Conservation (phyloP, 2,329 filamentous ascomycete genomes). For the Penicillium capsulatum region DNA sequence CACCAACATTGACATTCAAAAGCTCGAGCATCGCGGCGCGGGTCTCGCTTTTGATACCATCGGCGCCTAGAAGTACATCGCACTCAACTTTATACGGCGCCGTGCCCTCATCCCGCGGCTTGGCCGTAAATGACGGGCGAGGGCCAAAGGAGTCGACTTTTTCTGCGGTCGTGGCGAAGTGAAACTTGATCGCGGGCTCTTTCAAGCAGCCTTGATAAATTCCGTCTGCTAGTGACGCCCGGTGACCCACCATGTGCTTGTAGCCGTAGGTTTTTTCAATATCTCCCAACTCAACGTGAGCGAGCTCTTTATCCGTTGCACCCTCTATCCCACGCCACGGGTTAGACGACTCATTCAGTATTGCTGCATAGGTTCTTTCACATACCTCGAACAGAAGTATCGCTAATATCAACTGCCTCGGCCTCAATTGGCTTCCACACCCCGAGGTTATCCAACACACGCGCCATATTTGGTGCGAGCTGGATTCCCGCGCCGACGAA, state of each 20-base stretch:
- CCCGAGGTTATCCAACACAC: constrained; percentile 67
- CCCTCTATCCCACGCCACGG: constrained; percentile 50
- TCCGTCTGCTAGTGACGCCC: constrained; percentile 64
- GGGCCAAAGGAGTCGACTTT: constrained; percentile 58
- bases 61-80: constrained; percentile 52
- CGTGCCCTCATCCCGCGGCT: constrained; percentile 52
- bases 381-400: constrained; percentile 67
- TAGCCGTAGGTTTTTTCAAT: constrained; percentile 66
- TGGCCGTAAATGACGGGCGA: constrained; percentile 56
- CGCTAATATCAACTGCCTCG: constrained; percentile 66
- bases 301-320: constrained; percentile 63
- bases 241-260: constrained; percentile 76
- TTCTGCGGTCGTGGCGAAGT: constrained; percentile 58
- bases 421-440: constrained; percentile 67
- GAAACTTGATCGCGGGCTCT: constrained; percentile 62
- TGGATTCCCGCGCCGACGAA: constrained; percentile 85
- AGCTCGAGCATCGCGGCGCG: constrained; percentile 42
- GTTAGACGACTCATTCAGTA: constrained; percentile 4
- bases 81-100: constrained; percentile 47
- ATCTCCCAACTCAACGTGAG: constrained; percentile 65
- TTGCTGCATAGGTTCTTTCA: constrained; percentile 2
- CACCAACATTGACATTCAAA: constrained; percentile 37
- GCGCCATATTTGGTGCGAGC: constrained; percentile 74
- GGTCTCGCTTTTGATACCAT: constrained; percentile 52
- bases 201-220: constrained; percentile 67